Evolutionary conservation across 257 asterid genomes (phyloP).

Genomic region (Verbena officinalis): DNA sequence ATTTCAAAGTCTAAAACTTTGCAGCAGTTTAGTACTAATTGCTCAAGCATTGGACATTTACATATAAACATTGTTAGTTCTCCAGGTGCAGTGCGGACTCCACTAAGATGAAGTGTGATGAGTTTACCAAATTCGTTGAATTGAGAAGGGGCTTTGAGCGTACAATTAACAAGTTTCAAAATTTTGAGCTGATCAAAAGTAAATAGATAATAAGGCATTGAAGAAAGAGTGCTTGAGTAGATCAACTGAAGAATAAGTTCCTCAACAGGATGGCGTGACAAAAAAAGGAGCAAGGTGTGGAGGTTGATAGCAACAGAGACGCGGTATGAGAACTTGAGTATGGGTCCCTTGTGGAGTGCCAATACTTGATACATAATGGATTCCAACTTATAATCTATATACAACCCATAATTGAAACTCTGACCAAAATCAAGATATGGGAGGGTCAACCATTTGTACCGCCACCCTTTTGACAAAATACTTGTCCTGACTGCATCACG

Average conservation of each 20-base stretch:
- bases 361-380: neutral
- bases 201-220: neutral
- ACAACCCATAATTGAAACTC: neutral
- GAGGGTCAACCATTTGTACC: neutral
- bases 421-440: neutral
- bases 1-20: neutral
- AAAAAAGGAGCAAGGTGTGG: neutral
- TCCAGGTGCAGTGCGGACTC: neutral
- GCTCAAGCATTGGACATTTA: conserved; percentile 2
- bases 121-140: neutral
- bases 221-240: neutral
- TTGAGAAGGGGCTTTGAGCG: neutral
- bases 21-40: neutral
- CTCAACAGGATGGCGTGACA: neutral
- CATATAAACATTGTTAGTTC: neutral
- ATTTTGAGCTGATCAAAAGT: neutral
- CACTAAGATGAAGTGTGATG: neutral
- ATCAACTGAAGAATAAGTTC: neutral
- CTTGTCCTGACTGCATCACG: too few species aligned
- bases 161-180: neutral
- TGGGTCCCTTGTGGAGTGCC: neutral
- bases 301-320: neutral
- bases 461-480: too few species aligned
- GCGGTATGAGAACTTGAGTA: neutral
- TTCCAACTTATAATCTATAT: neutral